phyloP scores from a whole-genome alignment of 2,329 filamentous ascomycete genomes.

The Esteya vermicola region DNA sequence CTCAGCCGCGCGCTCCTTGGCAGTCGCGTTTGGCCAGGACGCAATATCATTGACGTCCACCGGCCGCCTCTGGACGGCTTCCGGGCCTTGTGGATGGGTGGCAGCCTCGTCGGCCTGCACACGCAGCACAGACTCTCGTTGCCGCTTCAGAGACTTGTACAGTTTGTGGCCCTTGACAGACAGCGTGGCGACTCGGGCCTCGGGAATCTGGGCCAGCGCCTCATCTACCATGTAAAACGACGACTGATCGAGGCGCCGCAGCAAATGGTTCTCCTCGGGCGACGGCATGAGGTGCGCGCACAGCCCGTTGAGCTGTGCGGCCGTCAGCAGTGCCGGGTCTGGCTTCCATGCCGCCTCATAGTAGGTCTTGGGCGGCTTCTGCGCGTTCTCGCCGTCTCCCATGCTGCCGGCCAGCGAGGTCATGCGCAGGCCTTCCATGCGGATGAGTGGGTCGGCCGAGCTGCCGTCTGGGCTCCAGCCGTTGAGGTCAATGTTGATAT shows the following conservation, averaged over 20 bases:
- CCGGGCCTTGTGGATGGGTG: background rate
- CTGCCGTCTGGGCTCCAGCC: conserved; percentile 1
- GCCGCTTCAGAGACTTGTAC: conserved; percentile 4
- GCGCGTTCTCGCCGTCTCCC: background rate
- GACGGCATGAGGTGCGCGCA: conserved; percentile 7
- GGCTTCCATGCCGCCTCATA: conserved; percentile 8
- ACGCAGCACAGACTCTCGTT: conserved; percentile 6
- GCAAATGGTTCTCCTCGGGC: conserved; percentile 2
- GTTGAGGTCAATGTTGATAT: conserved; percentile 9
- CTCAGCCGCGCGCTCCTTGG: conserved; percentile 1
- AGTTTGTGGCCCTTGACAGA: conserved; percentile 9
- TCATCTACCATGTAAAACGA: conserved; percentile 10
- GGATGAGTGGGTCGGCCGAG: conserved; percentile 4
- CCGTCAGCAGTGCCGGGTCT: conserved; percentile 6
- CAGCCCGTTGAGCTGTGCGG: conserved; percentile 6
- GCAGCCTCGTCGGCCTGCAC: conserved; percentile 1
- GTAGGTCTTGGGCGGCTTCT: conserved; percentile 8
- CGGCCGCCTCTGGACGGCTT: background rate
- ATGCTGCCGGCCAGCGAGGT: conserved; percentile 9
- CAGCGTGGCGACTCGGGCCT: background rate
- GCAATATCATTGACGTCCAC: conserved; percentile 6
- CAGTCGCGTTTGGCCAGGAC: conserved; percentile 7
- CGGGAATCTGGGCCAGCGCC: conserved; percentile 3
- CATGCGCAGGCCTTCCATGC: conserved; percentile 11
- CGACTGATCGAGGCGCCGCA: conserved; percentile 8